Conservation (phyloP, 768 basidiomycete species). For the Fibroporia radiculosa region DNA sequence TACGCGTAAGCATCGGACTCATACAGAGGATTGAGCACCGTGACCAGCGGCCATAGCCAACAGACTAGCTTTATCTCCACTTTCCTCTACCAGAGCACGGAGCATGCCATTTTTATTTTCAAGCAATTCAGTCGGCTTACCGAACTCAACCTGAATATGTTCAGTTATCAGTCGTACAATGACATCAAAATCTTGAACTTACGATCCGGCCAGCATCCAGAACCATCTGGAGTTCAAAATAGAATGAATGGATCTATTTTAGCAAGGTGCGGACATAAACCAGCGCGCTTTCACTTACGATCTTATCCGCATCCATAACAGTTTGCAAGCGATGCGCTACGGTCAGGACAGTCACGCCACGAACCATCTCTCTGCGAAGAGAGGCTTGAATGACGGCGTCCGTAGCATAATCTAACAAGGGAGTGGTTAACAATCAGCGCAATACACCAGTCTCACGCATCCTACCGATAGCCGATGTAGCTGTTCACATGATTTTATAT, state of each 20-base stretch:
- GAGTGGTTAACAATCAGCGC: background rate
- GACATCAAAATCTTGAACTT: slow-evolving; percentile 18
- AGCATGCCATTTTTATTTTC: slow-evolving; percentile 40
- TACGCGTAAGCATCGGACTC: no score
- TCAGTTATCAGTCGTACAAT: background rate
- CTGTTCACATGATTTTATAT: slow-evolving; percentile 12
- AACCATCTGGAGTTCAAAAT: slow-evolving; percentile 29
- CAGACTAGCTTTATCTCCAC: slow-evolving; percentile 41
- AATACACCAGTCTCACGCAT: background rate
- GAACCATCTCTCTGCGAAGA: slow-evolving; percentile 30
- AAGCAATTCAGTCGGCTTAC: slow-evolving; percentile 41
- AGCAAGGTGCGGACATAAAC: background rate
- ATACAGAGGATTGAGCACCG: no score
- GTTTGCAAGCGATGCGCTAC: slow-evolving; percentile 38
- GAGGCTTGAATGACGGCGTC: slow-evolving; percentile 37
- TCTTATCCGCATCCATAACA: slow-evolving; percentile 50
- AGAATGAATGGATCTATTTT: background rate
- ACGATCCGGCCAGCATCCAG: slow-evolving; percentile 35
- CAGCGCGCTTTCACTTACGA: slow-evolving; percentile 24
- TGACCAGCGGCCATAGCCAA: slow-evolving; percentile 28
- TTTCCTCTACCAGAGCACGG: slow-evolving; percentile 48
- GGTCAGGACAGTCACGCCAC: slow-evolving; percentile 36
- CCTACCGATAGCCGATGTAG: slow-evolving; percentile 38
- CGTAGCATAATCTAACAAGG: slow-evolving; percentile 32
- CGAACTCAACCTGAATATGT: slow-evolving; percentile 36